Evolutionary conservation across 768 basidiomycete species (phyloP), one percentile per base, ranked within the genome.

Genomic region (Tubosaeta sp.): DNA sequence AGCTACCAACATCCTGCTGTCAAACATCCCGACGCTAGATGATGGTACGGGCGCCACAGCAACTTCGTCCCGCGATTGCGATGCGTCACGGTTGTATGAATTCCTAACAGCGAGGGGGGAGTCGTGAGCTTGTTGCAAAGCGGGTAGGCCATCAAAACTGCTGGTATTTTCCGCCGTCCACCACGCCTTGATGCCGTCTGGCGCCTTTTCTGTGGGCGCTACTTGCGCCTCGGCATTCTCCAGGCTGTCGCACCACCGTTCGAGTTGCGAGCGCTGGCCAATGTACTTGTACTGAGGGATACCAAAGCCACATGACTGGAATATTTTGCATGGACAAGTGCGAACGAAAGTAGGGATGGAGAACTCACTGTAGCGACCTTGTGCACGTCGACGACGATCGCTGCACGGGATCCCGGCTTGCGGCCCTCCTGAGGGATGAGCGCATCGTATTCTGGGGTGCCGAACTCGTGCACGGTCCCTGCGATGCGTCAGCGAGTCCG

Each of bases 291-390:
- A 86, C 57, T 75, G 76, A 3, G 86, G 85, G 22, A 86, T 76
- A 0, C 76, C 76, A 56, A 75, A 86, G 19, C 86, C 84, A 56
- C 84, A 87, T 2, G 84, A 84, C 86, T 86, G 54, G 22, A 18
- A n/a, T 16, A 22, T 19, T n/a, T 48, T 4, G 10, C 22, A 29
- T n/a, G 9, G 35, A 13, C 31, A 43, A 3, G 13, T 16, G 18
- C 4, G n/a, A 27, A 4, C 36, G 9, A 4, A 27, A 27, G 9
- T 2, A 27, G 27, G 27, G 27, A 18, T 6, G n/a, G 24, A n/a
- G 14, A 6, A 61, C 74, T 51, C 47, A 77, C 77, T 0, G 73
- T 70, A 31, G 70, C 72, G n/a, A 85, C 81, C 69, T 80, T 80
- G 63, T 78, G 71, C 10, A 87, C 74, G 54, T 85, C 76, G 16